Conservation (phyloP, 2,329 filamentous ascomycete species). For the Alternaria gansuensis region DNA sequence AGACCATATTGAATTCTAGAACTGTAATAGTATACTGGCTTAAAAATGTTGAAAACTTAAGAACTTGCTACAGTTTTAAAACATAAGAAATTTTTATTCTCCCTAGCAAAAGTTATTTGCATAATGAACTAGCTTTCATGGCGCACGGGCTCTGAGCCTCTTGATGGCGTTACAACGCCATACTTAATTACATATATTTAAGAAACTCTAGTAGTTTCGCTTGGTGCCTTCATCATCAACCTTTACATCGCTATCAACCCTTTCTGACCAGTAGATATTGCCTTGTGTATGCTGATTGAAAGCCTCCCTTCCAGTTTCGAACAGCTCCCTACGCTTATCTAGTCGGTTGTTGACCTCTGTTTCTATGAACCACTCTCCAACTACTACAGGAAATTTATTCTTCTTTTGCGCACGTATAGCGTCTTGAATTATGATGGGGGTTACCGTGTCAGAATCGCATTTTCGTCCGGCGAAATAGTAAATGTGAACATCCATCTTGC, state of each 20-base stretch:
- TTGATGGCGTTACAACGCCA: too few relatives aligned
- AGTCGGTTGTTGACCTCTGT: neutral
- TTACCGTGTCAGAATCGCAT: constrained; percentile 22
- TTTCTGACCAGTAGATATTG: neutral
- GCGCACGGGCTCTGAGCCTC: too few relatives aligned
- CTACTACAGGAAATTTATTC: neutral
- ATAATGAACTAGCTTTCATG: too few relatives aligned
- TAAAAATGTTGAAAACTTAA: too few relatives aligned
- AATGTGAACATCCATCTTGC: constrained; percentile 26
- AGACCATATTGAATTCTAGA: too few relatives aligned
- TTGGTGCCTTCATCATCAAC: neutral
- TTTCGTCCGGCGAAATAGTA: constrained; percentile 37
- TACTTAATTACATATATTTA: too few relatives aligned
- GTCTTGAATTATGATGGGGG: constrained; percentile 2
- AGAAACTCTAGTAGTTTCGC: neutral
- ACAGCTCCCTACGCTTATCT: neutral
- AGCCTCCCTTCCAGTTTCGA: neutral
- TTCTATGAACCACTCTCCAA: neutral
- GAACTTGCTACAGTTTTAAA: too few relatives aligned
- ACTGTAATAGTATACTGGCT: too few relatives aligned
- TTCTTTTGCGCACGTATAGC: neutral
- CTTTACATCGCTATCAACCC: neutral
- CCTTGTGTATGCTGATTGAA: neutral
- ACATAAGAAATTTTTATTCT: too few relatives aligned
- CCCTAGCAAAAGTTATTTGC: too few relatives aligned